Percentiles rank a stretch among this genome's conserved stretches.
phyloP scores from a whole-genome alignment of 2,329 filamentous ascomycete species.

The Talaromyces verruculosus region DNA sequence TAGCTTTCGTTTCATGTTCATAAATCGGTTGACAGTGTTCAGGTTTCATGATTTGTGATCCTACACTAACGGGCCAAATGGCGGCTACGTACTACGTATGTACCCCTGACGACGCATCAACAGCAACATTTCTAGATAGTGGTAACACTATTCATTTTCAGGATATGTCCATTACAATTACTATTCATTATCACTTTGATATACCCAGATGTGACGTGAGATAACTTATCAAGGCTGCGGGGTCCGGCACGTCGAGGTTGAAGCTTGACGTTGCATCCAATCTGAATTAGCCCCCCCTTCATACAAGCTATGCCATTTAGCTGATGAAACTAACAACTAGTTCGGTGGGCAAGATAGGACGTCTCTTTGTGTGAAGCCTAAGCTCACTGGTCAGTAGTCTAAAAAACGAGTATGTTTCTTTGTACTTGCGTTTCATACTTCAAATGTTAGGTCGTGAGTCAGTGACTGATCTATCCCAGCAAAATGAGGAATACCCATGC shows the following conservation, averaged over 20 bases:
- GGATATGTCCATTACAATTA: neutral
- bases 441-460: neutral
- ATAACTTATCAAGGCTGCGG: slow-evolving; percentile 8
- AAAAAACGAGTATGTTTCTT: too few species aligned
- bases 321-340: neutral
- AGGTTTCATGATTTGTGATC: neutral
- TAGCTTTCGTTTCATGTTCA: neutral
- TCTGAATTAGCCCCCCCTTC: neutral
- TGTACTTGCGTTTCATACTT: neutral
- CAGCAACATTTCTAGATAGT: neutral
- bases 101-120: neutral
- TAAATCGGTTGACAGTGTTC: neutral
- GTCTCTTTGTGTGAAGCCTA: neutral
- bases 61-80: neutral
- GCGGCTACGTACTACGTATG: neutral
- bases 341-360: neutral
- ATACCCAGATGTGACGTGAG: neutral
- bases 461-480: neutral
- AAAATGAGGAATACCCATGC: neutral
- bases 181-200: neutral
- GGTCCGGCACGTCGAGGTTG: slow-evolving; percentile 4
- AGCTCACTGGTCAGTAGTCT: neutral
- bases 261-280: slow-evolving; percentile 6
- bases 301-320: neutral
- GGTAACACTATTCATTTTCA: neutral